A percentile compares a stretch with the other conserved stretches of the same genome.
Evolutionary conservation across 768 basidiomycete species (phyloP).

Genomic region (Coprinopsis sp.): DNA sequence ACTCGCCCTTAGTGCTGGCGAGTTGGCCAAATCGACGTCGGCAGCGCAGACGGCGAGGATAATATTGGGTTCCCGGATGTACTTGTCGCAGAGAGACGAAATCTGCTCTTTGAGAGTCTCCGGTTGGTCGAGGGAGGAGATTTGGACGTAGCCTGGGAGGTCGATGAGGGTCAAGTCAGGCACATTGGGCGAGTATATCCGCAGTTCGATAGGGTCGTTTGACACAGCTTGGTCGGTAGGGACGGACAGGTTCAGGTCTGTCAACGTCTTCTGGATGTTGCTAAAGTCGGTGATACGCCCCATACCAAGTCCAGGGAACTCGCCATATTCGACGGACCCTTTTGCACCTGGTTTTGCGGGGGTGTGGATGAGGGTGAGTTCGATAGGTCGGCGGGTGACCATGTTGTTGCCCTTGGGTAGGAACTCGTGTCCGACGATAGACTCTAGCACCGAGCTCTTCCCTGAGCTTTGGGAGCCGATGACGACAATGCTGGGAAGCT

Average conservation of each 20-base stretch:
- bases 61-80: constrained; percentile 99
- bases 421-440: constrained; percentile 97
- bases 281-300: constrained; percentile 88
- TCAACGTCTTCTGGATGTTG: constrained; percentile 88
- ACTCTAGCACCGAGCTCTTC: constrained; percentile 95
- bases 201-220: constrained; percentile 91
- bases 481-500: constrained; percentile 95
- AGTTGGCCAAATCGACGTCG: constrained; percentile 97
- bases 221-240: constrained; percentile 89
- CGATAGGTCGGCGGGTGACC: constrained; percentile 98
- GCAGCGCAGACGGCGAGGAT: constrained; percentile 98
- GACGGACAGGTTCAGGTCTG: constrained; percentile 93
- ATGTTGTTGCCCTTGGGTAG: constrained; percentile 98
- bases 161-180: constrained; percentile 98
- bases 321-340: constrained; percentile 75
- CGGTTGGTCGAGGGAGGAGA: constrained; percentile 92
- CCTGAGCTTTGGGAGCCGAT: constrained; percentile 98
- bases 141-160: constrained; percentile 95
- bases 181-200: constrained; percentile 93
- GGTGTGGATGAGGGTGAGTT: constrained; percentile 93
- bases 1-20: constrained; percentile 90
- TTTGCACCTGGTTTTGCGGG: constrained; percentile 51
- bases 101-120: constrained; percentile 94
- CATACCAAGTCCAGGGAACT: constrained; percentile 87
- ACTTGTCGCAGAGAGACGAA: constrained; percentile 82